Evolutionary conservation across 2,329 filamentous ascomycete species (phyloP).

Genomic region (Akanthomyces dipterigenus): DNA sequence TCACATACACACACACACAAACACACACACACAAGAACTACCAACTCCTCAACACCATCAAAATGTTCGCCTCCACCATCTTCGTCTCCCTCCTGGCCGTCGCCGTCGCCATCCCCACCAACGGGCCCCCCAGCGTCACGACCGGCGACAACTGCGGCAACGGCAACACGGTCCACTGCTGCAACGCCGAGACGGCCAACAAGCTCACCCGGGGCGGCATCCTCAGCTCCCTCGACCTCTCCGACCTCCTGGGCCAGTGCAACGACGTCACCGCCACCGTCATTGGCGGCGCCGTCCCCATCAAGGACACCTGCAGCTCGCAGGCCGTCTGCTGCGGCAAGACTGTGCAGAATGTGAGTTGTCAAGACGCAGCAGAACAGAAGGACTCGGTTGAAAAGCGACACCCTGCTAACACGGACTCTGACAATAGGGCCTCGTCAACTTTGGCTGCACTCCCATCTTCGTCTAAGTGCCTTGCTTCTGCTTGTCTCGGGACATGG

Average conservation of each 20-base stretch:
- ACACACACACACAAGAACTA: background rate
- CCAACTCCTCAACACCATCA: background rate
- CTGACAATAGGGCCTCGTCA: background rate
- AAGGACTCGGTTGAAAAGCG: background rate
- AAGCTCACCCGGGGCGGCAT: background rate
- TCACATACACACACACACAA: background rate
- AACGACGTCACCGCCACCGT: background rate
- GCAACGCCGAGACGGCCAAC: background rate
- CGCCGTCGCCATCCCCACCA: background rate
- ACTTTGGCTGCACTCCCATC: constrained; percentile 1
- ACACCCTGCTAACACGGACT: background rate
- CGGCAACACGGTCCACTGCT: background rate
- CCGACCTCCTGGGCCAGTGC: background rate
- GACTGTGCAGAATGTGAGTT: background rate
- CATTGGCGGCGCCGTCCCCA: background rate
- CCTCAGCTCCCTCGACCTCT: background rate
- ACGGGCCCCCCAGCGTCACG: background rate
- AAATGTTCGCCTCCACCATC: constrained; percentile 1
- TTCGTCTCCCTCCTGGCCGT: background rate
- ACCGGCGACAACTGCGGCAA: constrained; percentile 10
- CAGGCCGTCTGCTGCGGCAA: background rate
- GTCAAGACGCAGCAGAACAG: no score
- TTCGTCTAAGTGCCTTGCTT: background rate
- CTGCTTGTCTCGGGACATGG: background rate
- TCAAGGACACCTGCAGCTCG: background rate